Conservation (phyloP, 768 basidiomycete genomes). For the Pleurotus citrinopileatus region DNA sequence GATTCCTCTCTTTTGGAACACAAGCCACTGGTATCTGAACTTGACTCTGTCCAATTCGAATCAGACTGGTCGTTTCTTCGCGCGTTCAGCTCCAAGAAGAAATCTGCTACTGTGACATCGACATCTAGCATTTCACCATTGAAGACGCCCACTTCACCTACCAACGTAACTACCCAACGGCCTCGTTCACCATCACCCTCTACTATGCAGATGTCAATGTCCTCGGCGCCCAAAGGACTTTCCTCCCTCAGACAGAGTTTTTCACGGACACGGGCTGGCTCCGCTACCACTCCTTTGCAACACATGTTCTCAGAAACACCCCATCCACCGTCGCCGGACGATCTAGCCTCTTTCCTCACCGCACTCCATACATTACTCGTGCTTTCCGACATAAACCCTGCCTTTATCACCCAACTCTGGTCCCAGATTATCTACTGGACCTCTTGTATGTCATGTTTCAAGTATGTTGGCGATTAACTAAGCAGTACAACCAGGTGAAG, state of each 20-base stretch:
- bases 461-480: slow-evolving; percentile 3
- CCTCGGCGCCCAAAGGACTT: slow-evolving; percentile 52
- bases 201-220: slow-evolving; percentile 30
- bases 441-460: slow-evolving; percentile 59
- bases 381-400: slow-evolving; percentile 88
- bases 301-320: slow-evolving; percentile 46
- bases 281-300: slow-evolving; percentile 45
- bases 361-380: slow-evolving; percentile 81
- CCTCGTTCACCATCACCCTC: slow-evolving; percentile 51
- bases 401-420: slow-evolving; percentile 85
- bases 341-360: slow-evolving; percentile 78
- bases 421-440: slow-evolving; percentile 99
- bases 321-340: slow-evolving; percentile 41
- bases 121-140: slow-evolving; percentile 28
- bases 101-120: slow-evolving; percentile 28
- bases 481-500: slow-evolving; percentile 53
- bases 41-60: slow-evolving; percentile 87
- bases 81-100: slow-evolving; percentile 67
- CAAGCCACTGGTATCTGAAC: slow-evolving; percentile 70
- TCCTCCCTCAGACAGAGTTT: slow-evolving; percentile 70
- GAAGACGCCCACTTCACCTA: slow-evolving; percentile 43
- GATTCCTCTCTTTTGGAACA: slow-evolving; percentile 84
- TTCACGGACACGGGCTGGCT: slow-evolving; percentile 44
- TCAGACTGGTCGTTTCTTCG: slow-evolving; percentile 93
- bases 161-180: slow-evolving; percentile 36